Evolutionary conservation across 345 rosid species (phyloP).

Genomic region (Carallia brachiata): DNA sequence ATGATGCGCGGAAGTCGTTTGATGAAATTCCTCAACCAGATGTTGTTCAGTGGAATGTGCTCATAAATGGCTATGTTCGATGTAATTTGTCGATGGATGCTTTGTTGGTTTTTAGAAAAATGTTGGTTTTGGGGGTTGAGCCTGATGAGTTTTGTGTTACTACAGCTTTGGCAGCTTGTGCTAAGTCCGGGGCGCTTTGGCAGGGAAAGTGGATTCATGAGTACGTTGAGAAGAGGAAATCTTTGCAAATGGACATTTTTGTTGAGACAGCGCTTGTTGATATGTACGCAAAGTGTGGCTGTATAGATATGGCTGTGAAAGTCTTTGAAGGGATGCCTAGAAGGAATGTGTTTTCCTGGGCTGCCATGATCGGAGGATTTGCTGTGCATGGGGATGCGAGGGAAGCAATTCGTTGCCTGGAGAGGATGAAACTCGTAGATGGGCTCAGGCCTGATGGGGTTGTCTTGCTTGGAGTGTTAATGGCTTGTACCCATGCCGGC

Average conservation of each 20-base stretch:
- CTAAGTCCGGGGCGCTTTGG: slow-evolving; percentile 45
- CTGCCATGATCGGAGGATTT: slow-evolving; percentile 52
- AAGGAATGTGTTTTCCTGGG: slow-evolving; percentile 59
- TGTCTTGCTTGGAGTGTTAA: slow-evolving; percentile 50
- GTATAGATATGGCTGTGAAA: slow-evolving; percentile 38
- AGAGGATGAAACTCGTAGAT: slow-evolving; percentile 41
- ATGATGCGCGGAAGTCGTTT: slow-evolving; percentile 46
- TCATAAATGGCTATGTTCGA: slow-evolving; percentile 47
- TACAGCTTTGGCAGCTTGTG: slow-evolving; percentile 53
- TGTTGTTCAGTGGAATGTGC: slow-evolving; percentile 57
- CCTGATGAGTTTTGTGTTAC: slow-evolving; percentile 52
- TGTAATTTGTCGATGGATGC: slow-evolving; percentile 32
- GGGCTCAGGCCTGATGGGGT: slow-evolving; percentile 50
- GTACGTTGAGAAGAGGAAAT: slow-evolving; percentile 32
- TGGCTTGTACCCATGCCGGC: slow-evolving; percentile 61
- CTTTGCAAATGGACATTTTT: slow-evolving; percentile 40
- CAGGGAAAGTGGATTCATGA: slow-evolving; percentile 68
- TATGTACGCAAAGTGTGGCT: slow-evolving; percentile 66
- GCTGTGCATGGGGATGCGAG: slow-evolving; percentile 46
- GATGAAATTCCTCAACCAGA: slow-evolving; percentile 54
- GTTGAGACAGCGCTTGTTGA: slow-evolving; percentile 57
- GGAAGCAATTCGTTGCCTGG: slow-evolving; percentile 45
- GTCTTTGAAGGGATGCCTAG: slow-evolving; percentile 34
- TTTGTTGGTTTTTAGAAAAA: slow-evolving; percentile 39
- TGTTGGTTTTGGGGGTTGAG: slow-evolving; percentile 46